These are phyloP conservation scores for Argentina anserina DNA, from an alignment of 306 rosid genomes.

Conservation along the genomic window DNA sequence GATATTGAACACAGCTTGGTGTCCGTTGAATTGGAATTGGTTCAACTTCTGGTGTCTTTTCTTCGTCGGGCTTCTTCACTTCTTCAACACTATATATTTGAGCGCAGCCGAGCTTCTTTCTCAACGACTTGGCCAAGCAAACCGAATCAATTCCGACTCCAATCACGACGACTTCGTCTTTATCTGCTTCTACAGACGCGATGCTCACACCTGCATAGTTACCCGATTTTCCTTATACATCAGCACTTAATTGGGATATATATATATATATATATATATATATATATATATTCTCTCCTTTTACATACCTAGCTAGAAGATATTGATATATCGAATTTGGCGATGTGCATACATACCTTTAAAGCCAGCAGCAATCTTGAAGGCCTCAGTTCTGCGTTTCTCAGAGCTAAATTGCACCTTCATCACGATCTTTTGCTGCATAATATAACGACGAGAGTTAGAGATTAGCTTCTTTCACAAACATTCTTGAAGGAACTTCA, in stretches of 20 bases:
- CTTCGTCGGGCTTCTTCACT: not conserved
- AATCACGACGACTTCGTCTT: conserved; percentile 26
- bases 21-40: not conserved
- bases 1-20: not conserved
- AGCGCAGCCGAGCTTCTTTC: conserved; percentile 19
- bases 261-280: too few species aligned
- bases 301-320: too few species aligned
- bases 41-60: not conserved
- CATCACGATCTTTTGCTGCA: too few species aligned
- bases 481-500: not conserved
- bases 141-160: conserved; percentile 23
- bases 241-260: not conserved
- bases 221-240: not conserved
- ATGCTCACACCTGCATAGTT: conserved; percentile 22
- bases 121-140: conserved; percentile 11
- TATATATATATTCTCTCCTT: too few species aligned
- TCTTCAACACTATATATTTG: conserved; percentile 9
- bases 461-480: not conserved
- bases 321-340: not conserved
- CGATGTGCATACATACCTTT: conserved; percentile 1
- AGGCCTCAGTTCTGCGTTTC: conserved; percentile 29
- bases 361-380: conserved; percentile 27
- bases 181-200: conserved; percentile 28
- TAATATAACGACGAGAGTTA: not conserved
- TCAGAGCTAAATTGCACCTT: conserved; percentile 1